phyloP scores from a whole-genome alignment of 2,329 filamentous ascomycete genomes.

The Whalleya microplaca region DNA sequence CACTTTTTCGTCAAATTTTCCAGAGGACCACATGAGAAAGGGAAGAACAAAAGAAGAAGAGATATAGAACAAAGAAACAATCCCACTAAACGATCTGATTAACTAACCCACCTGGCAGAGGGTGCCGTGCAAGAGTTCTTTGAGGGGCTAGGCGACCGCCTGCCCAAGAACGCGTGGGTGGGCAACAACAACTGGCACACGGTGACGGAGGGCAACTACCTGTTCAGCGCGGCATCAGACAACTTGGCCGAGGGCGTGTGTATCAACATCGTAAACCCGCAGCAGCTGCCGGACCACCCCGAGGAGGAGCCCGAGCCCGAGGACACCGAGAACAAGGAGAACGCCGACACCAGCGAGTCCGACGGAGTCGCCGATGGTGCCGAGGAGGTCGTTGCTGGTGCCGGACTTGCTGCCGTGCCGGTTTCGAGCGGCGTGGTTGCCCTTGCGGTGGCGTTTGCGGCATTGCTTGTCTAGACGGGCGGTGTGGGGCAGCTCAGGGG shows the following conservation, averaged over 20 bases:
- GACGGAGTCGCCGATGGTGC: too few relatives aligned
- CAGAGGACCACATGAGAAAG: neutral
- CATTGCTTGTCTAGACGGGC: neutral
- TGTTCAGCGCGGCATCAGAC: slow-evolving; percentile 9
- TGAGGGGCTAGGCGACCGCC: neutral
- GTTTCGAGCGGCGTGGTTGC: neutral
- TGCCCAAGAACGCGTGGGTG: neutral
- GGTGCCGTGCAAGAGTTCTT: neutral
- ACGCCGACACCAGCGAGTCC: too few relatives aligned
- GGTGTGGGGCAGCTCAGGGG: too few relatives aligned
- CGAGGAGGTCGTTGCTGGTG: too few relatives aligned
- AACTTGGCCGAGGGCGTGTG: slow-evolving; percentile 13
- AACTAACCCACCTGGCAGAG: neutral
- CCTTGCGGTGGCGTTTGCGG: too few relatives aligned
- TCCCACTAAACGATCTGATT: neutral
- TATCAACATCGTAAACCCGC: slow-evolving; percentile 7
- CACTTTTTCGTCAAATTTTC: too few relatives aligned
- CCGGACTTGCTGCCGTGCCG: neutral
- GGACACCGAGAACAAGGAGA: too few relatives aligned
- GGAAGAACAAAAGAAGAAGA: neutral
- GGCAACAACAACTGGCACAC: neutral
- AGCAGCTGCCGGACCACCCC: neutral
- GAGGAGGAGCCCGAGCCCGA: neutral
- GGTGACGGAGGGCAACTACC: slow-evolving; percentile 2
- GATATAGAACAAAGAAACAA: neutral